Base-by-base conservation (phyloP, 73 alveolate species). In the Stentor roeselii region DNA sequence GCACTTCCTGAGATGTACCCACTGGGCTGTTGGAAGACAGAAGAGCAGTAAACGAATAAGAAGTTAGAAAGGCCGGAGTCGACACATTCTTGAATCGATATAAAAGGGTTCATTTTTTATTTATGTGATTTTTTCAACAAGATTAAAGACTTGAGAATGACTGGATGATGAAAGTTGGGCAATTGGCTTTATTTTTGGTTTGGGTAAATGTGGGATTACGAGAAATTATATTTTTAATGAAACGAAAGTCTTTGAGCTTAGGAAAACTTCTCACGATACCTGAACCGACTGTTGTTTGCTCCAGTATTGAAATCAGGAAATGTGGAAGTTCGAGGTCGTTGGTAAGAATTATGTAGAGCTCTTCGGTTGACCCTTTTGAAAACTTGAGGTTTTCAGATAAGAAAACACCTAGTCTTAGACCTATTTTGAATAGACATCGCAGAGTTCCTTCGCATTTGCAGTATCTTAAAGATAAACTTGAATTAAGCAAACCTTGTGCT, bases 71-170 rank as follows among this genome's bases (percentile, higher is more conserved):
- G 41, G 80, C 41, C n/a, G 21, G 21, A 11, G 80, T 67, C n/a
- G 21, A 21, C 37, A 40, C 37, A 67, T 32, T 67, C 80, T 32
- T 67, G 41, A 40, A 67, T 21, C 11, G n/a, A 15, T 21, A 67
- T 67, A 34, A 67, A 67, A 30, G 80, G 80, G 41, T 67, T 67
- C 80, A 67, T 67, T 32, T 67, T 27, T 67, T 67, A 21, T 50
- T 50, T 21, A 50, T 21, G 30, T 11, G 67, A 50, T 50, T 50
- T 11, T 50, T 11, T 50, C 21, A 11, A 50, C 21, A 6, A 11
- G 6, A 50, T 50, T 50, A 50, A 21, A 50, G 21, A 50, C 21
- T 6, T 50, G 21, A 11, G 21, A 50, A 50, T 6, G 67, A 50
- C 6, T 50, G 21, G 67, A 11, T 50, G 21, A 21, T 50, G 67